Conservation (phyloP, 2,329 filamentous ascomycete species). For the Metarhizium humberi region DNA sequence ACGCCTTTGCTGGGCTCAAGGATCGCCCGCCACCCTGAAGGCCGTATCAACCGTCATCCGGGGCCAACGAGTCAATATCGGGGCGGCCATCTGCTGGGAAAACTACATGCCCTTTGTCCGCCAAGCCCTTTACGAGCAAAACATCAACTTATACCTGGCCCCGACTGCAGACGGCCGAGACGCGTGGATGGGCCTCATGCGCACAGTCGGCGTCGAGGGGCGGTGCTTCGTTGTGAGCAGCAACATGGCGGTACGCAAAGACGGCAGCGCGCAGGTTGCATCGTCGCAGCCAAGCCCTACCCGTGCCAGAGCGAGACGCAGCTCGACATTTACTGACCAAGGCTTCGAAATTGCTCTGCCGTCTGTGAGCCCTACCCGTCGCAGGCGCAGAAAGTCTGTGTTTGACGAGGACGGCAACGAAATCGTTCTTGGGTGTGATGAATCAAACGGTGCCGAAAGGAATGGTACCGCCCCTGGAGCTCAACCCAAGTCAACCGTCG, state of each 20-base stretch:
- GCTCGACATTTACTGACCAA: slow-evolving; percentile 35
- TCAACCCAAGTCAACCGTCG: not conserved
- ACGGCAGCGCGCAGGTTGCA: not conserved
- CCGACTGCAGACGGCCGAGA: slow-evolving; percentile 81
- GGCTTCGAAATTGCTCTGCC: slow-evolving; percentile 39
- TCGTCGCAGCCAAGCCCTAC: not conserved
- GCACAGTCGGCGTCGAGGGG: slow-evolving; percentile 72
- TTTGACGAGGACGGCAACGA: slow-evolving; percentile 47
- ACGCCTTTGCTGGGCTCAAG: slow-evolving; percentile 82
- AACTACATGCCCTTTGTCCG: slow-evolving; percentile 90
- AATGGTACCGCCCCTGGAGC: not conserved
- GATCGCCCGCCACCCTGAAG: slow-evolving; percentile 65
- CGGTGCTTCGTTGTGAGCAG: slow-evolving; percentile 77
- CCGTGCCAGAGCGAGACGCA: slow-evolving; percentile 15
- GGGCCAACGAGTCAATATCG: slow-evolving; percentile 70
- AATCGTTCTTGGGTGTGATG: slow-evolving; percentile 34
- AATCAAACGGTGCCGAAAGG: slow-evolving; percentile 13
- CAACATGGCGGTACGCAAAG: slow-evolving; percentile 61
- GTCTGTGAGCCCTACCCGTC: slow-evolving; percentile 12
- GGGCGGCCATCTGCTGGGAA: slow-evolving; percentile 90
- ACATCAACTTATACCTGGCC: slow-evolving; percentile 84
- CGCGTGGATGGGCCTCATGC: slow-evolving; percentile 75
- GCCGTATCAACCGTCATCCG: slow-evolving; percentile 74
- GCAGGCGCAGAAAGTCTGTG: slow-evolving; percentile 29
- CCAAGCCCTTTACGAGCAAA: slow-evolving; percentile 77